phyloP scores from a whole-genome alignment of 345 rosid species.

The Gossypium thurberi region DNA sequence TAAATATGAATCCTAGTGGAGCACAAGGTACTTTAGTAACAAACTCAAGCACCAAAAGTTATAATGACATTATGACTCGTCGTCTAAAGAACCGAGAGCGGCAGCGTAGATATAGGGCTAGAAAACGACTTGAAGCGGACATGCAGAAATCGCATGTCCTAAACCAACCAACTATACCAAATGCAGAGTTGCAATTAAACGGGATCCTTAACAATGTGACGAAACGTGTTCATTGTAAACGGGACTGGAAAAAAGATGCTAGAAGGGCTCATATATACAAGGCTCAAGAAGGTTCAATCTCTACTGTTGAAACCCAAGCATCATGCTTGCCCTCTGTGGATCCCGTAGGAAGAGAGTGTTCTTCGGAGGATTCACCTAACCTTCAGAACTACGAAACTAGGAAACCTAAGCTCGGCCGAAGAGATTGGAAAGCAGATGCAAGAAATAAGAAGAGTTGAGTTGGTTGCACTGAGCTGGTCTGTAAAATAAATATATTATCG shows the following conservation, averaged over 20 bases:
- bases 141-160: slow-evolving; percentile 15
- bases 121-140: slow-evolving; percentile 59
- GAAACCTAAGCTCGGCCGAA: slow-evolving; percentile 24
- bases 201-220: slow-evolving; percentile 22
- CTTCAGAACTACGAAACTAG: slow-evolving; percentile 16
- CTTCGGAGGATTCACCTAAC: slow-evolving; percentile 16
- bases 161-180: slow-evolving; percentile 16
- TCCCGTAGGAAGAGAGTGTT: slow-evolving; percentile 14
- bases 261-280: slow-evolving; percentile 38
- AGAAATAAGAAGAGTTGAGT: slow-evolving; percentile 37
- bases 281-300: slow-evolving; percentile 19
- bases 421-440: slow-evolving; percentile 81
- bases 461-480: slow-evolving; percentile 4
- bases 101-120: slow-evolving; percentile 69
- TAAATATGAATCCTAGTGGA: slow-evolving; percentile 28
- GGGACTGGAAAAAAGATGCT: slow-evolving; percentile 80
- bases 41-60: slow-evolving; percentile 19
- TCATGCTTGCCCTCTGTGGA: slow-evolving; percentile 4
- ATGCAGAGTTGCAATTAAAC: slow-evolving; percentile 22
- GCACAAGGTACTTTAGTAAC: slow-evolving; percentile 26
- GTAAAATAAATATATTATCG: background rate
- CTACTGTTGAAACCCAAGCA: slow-evolving; percentile 14
- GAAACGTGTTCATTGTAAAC: slow-evolving; percentile 36
- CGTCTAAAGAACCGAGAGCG: slow-evolving; percentile 75
- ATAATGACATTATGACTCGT: slow-evolving; percentile 34